These are phyloP conservation scores for Serendipita sp. DNA, from an alignment of 768 basidiomycete species.

Conservation along the genomic window DNA sequence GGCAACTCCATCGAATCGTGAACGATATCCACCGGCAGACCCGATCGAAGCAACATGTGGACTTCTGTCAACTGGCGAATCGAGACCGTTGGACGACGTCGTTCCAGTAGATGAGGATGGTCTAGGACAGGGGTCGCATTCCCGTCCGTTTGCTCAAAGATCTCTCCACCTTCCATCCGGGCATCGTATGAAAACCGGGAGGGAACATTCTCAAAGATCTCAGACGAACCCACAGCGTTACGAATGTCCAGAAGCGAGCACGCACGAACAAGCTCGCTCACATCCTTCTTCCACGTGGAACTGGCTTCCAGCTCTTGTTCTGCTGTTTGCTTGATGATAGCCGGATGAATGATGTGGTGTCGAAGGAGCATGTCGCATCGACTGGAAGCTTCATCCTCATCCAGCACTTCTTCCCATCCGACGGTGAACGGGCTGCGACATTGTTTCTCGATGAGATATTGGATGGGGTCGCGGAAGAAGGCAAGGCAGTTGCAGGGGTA, in stretches of 20 bases:
- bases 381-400: conserved; percentile 52
- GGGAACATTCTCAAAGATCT: not conserved
- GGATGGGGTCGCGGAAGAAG: conserved; percentile 55
- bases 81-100: conserved; percentile 29
- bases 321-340: conserved; percentile 52
- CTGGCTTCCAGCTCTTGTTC: conserved; percentile 46
- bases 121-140: conserved; percentile 6
- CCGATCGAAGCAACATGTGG: conserved; percentile 58
- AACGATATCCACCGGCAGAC: conserved; percentile 45
- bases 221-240: conserved; percentile 26
- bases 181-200: not conserved
- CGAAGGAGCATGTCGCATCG: conserved; percentile 61
- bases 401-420: conserved; percentile 54
- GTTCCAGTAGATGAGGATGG: not conserved
- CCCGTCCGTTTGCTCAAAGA: not conserved
- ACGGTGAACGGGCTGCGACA: conserved; percentile 47
- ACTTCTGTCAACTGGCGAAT: conserved; percentile 62
- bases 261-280: conserved; percentile 48
- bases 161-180: not conserved
- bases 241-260: conserved; percentile 51
- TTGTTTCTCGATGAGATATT: conserved; percentile 39
- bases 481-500: conserved; percentile 79
- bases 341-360: conserved; percentile 57
- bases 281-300: conserved; percentile 52
- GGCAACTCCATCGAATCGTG: conserved; percentile 27